A percentile compares a stretch with the other conserved stretches of the same genome.
phyloP scores from a whole-genome alignment of 148 eudicot genomes.

The Rhododendron griersonianum region DNA sequence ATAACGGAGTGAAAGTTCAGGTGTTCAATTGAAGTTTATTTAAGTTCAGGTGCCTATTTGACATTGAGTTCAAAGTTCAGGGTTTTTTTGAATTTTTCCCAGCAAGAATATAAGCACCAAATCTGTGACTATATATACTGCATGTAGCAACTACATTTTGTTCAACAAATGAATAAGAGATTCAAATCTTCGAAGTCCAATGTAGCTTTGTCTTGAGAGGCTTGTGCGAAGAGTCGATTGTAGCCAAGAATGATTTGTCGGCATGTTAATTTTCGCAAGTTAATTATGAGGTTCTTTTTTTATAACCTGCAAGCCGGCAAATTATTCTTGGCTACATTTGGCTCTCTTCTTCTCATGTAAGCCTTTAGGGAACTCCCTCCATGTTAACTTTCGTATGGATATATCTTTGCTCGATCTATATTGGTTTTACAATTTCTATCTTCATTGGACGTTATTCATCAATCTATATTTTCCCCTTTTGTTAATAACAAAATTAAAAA shows the following conservation, averaged over 20 bases:
- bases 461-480: no score
- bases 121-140: background rate
- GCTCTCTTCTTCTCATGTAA: slow-evolving; percentile 6
- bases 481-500: background rate
- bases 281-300: background rate
- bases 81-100: no score
- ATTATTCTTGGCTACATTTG: background rate
- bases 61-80: no score
- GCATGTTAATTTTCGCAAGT: background rate
- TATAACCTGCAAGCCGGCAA: background rate
- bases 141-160: background rate
- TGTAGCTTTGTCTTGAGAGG: background rate
- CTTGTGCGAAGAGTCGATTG: background rate
- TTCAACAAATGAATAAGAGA: background rate
- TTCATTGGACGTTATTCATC: no score
- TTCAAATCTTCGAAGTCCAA: background rate
- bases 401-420: background rate
- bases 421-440: background rate
- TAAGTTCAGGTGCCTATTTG: no score
- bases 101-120: background rate
- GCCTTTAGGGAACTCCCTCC: background rate
- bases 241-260: slow-evolving; percentile 8
- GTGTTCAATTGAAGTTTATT: no score
- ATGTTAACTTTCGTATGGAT: no score
- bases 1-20: no score